Evolutionary conservation across 306 rosid genomes (phyloP).

Genomic region (Macrotyloma uniflorum): DNA sequence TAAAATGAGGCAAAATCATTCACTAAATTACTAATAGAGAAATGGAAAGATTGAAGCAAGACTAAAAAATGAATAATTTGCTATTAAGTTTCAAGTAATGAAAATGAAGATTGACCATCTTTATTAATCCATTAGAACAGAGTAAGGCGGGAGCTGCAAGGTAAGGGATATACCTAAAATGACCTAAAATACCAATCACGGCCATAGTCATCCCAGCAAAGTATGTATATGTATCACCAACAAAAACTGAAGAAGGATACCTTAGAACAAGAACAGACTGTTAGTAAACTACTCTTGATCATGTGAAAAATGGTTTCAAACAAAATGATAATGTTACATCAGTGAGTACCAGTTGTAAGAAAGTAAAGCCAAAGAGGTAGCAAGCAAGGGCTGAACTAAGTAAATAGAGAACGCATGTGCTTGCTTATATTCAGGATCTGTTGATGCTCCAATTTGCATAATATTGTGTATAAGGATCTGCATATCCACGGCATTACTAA

Average conservation of each 20-base stretch:
- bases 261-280: constrained; percentile 48
- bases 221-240: constrained; percentile 96
- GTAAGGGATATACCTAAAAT: constrained; percentile 65
- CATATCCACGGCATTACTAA: constrained; percentile 38
- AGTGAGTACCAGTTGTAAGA: constrained; percentile 73
- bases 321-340: not conserved
- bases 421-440: constrained; percentile 74
- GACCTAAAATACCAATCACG: constrained; percentile 92
- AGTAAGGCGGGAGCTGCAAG: not conserved
- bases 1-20: constrained; percentile 22
- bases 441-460: constrained; percentile 87
- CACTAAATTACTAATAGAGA: not conserved
- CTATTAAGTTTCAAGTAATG: constrained; percentile 11
- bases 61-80: not conserved
- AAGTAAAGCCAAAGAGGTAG: constrained; percentile 77
- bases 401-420: constrained; percentile 87
- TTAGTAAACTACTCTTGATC: constrained; percentile 26
- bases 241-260: constrained; percentile 97
- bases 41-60: not conserved
- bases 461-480: constrained; percentile 80
- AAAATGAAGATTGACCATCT: constrained; percentile 27
- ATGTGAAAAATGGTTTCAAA: constrained; percentile 28
- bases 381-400: constrained; percentile 78
- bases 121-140: constrained; percentile 25
- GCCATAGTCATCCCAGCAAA: constrained; percentile 99